Percentiles rank a stretch among this genome's conserved stretches.
Evolutionary conservation across 768 basidiomycete genomes (phyloP).

Genomic region (Mycena kentingensis): DNA sequence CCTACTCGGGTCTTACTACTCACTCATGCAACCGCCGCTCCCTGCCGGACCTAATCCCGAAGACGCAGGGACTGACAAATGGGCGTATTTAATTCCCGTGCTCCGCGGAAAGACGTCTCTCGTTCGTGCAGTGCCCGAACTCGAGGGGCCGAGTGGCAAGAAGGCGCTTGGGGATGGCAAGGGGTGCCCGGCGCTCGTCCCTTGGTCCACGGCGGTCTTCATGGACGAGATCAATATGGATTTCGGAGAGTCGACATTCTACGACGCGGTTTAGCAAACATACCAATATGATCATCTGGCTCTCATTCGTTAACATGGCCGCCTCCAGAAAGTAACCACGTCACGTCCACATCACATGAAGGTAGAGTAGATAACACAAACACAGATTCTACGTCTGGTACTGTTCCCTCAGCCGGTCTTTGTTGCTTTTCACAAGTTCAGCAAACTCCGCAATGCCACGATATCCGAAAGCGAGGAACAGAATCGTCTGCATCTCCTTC

Average conservation of each 20-base stretch:
- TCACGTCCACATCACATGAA: too few relatives aligned
- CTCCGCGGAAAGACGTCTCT: conserved; percentile 21
- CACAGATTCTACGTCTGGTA: too few relatives aligned
- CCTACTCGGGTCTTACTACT: conserved; percentile 17
- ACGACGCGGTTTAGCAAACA: conserved; percentile 10
- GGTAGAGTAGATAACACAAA: too few relatives aligned
- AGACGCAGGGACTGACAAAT: conserved; percentile 25
- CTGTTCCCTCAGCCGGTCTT: too few relatives aligned
- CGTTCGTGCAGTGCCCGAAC: conserved; percentile 17
- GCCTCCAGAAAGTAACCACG: too few relatives aligned
- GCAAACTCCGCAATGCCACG: neutral
- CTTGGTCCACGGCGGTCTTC: conserved; percentile 22
- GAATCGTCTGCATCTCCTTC: neutral
- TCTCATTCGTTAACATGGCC: too few relatives aligned
- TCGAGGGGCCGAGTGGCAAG: conserved; percentile 15
- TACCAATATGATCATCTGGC: too few relatives aligned
- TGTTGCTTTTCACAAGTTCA: too few relatives aligned
- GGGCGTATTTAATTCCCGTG: conserved; percentile 21
- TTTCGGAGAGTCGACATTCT: conserved; percentile 11
- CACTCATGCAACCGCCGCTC: conserved; percentile 28
- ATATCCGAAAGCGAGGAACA: neutral
- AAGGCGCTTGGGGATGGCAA: conserved; percentile 27
- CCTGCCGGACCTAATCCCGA: conserved; percentile 26
- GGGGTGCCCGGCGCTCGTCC: conserved; percentile 29
- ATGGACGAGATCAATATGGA: conserved; percentile 19